Percentiles rank a stretch among this genome's conserved stretches.
These are phyloP conservation scores for Zygoascus biomembranicola DNA, from an alignment of 805 yeast species.

Conservation along the genomic window DNA sequence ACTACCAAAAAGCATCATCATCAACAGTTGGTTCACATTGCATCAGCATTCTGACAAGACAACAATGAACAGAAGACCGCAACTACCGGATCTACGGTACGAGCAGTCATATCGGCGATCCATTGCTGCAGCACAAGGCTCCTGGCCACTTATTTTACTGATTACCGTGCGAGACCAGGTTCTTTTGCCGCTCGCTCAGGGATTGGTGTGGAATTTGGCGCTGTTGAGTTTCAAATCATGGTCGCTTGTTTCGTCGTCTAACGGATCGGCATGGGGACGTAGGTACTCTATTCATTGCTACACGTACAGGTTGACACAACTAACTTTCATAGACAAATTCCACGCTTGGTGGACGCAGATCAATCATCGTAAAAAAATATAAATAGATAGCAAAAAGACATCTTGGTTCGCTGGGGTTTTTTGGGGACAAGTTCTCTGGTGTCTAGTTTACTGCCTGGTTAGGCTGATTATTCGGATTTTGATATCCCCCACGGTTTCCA, in stretches of 20 bases:
- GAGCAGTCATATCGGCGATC: constrained; percentile 25
- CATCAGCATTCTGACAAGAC: too few species aligned
- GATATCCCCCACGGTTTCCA: constrained; percentile 29
- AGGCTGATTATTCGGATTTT: neutral
- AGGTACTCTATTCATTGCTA: constrained; percentile 4
- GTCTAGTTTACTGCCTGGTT: neutral
- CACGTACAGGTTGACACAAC: neutral
- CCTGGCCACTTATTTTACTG: constrained; percentile 16
- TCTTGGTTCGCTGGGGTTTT: neutral
- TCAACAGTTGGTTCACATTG: too few species aligned
- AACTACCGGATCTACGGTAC: constrained; percentile 25
- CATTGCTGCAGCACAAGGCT: constrained; percentile 27
- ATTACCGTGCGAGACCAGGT: constrained; percentile 28
- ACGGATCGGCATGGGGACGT: constrained; percentile 15
- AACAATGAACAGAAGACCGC: constrained; percentile 1
- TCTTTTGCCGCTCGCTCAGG: constrained; percentile 28
- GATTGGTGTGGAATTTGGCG: constrained; percentile 28
- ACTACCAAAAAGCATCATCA: neutral
- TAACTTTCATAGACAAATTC: constrained; percentile 2
- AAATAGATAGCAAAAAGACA: neutral
- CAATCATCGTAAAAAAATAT: constrained; percentile 4
- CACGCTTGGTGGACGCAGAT: constrained; percentile 9
- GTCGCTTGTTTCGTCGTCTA: constrained; percentile 4
- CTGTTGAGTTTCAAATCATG: constrained; percentile 11
- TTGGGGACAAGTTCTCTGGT: neutral